Base-by-base conservation (phyloP, 2,329 filamentous ascomycete genomes). In the Aspergillus sp. region DNA sequence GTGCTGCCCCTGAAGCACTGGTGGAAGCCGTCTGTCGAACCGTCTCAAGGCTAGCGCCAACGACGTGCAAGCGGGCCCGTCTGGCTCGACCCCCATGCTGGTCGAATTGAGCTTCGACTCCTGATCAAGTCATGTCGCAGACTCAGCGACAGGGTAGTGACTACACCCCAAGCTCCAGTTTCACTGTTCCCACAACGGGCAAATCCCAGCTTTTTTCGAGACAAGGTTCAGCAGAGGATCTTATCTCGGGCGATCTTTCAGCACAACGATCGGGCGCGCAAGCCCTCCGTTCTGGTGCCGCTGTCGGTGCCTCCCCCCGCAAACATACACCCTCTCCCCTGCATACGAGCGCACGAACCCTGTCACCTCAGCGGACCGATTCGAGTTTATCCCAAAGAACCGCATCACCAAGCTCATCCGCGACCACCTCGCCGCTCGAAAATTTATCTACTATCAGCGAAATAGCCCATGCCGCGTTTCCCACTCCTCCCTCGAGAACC, bases 171-270 rank as follows among this genome's bases (percentile, higher is more conserved):
- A 43, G 54, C 61, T 57, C 64, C 54, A 19, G 27, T 49, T 37
- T 51, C 51, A 21, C 51, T 17, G 40, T 33, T 31, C 52, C 57
- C 40, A 33, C 58, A 45, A 50, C 54, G 48, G 33, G 61, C 21
- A 55, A 55, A 50, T 55, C 31, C 48, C 56, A 46, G 46, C 19
- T 57, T 17, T 52, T 57, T 40, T 43, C 52, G 41, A 57, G 64
- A 43, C 50, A 64, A 19, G 52, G 64, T 53, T 49, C 55, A 33
- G 62, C 59, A 53, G 66, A 62, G 58, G 69, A 68, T 61, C 62
- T 75, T 35, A 73, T 74, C 52, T 68, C 73, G 52, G 68, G 73
- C 55, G 71, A 75, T 62, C 73, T 73, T 62, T 52, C 73, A 61
- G 64, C 61, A 53, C 60, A 69, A 54, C 68, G 68, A 61, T 65